A percentile compares a stretch with the other conserved stretches of the same genome.
Evolutionary conservation across 2,329 filamentous ascomycete species (phyloP).

Genomic region (Leptographium galeiforme): DNA sequence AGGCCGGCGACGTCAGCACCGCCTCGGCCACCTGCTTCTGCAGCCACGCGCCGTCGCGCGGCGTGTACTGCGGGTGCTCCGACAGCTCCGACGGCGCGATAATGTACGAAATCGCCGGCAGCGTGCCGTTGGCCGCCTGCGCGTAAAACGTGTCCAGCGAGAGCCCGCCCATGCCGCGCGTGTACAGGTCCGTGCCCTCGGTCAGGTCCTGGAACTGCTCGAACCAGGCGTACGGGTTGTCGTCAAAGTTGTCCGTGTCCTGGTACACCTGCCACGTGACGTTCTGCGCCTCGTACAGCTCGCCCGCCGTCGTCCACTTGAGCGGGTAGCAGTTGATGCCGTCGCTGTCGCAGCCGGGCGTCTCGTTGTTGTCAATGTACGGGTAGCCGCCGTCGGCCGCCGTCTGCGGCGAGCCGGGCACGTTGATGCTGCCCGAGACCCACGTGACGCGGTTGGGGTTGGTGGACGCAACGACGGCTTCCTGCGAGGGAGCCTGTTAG

Average conservation of each 20-base stretch:
- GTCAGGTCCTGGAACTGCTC: constrained; percentile 28
- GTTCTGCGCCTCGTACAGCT: constrained; percentile 25
- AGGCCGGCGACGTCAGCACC: constrained; percentile 33
- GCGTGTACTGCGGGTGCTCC: constrained; percentile 39
- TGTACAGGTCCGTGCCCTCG: constrained; percentile 19
- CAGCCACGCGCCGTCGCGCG: constrained; percentile 41
- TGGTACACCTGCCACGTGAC: constrained; percentile 32
- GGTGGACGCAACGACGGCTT: constrained; percentile 32
- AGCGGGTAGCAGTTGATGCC: constrained; percentile 30
- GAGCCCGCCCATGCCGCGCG: constrained; percentile 25
- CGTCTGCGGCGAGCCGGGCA: constrained; percentile 29
- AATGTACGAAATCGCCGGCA: constrained; percentile 32
- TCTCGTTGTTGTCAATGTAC: constrained; percentile 37
- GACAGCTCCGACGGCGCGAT: constrained; percentile 34
- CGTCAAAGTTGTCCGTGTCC: constrained; percentile 30
- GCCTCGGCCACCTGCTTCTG: constrained; percentile 37
- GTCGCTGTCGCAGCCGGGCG: constrained; percentile 25
- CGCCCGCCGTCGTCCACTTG: constrained; percentile 30
- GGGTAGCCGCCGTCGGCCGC: constrained; percentile 27
- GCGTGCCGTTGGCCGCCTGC: constrained; percentile 28
- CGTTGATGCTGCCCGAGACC: constrained; percentile 37
- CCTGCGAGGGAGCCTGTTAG: constrained; percentile 8
- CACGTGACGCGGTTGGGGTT: constrained; percentile 39
- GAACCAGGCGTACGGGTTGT: constrained; percentile 34
- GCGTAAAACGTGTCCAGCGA: constrained; percentile 31